Base-by-base conservation (phyloP, 75 land plant species). In the Ceratopteris richardii region DNA sequence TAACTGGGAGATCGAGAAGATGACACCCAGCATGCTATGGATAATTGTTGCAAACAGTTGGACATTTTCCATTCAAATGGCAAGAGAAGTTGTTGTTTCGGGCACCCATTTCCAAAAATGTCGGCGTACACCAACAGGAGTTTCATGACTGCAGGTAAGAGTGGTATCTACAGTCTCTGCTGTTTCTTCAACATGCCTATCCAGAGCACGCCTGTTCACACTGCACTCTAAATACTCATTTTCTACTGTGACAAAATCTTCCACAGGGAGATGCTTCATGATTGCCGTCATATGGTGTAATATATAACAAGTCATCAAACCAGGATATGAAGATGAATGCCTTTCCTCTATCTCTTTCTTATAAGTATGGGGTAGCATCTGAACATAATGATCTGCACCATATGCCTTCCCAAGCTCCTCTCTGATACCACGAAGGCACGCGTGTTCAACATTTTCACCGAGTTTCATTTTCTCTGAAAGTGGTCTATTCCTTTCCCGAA, bases 401-500 rank as follows among this genome's bases (percentile, higher is more conserved):
- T 80, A 1, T 14, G 80, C 28, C 7, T 64, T 61, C 1, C 97
- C 97, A 13, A 94, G 74, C 64, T 89, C 98, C 56, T 94, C 95
- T 52, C 44, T 42, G 9, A 94, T 67, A 0, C 96, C 98, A 21
- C 90, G 56, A 18, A 40, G 6, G 14, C 68, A 92, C 0, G 87
- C 85, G 22, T 66, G 70, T 30, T 74, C 81, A n/a, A 81, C 66
- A n/a, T 64, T 67, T 68, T 94, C 95, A 10, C 81, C 79, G 41
- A 90, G 83, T 66, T 75, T 76, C 96, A 94, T 88, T 64, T 94
- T 94, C 78, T 94, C 98, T n/a, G 90, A 89, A 29, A 94, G 71
- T 0, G 90, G 95, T 18, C 98, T 63, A 48, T 56, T 43, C 24
- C 98, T 69, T 1, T 33, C 22, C 54, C 90, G 61, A 1, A 73